Evolutionary conservation across 73 alveolate species (phyloP), one percentile per base, ranked within the genome.

Genomic region (Blepharisma japonicum): DNA sequence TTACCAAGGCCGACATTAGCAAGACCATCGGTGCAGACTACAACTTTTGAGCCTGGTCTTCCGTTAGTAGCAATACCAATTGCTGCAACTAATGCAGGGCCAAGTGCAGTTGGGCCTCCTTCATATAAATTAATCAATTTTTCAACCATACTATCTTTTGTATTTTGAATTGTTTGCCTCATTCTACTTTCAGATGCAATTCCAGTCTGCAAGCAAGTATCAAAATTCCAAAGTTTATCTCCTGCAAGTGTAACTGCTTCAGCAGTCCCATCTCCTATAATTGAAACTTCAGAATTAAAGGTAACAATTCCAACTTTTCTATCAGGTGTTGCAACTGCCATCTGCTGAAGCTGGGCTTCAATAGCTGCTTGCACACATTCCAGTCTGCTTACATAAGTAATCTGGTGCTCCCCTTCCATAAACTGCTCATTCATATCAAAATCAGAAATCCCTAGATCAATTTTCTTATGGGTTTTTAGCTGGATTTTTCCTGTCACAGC

Each of bases 11-110:
- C 99, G 49, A 86, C 89, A 87, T 95, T 95, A 53, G 99, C 96
- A 42, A 95, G 88, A 0, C 99, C 99, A 87, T 95, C 99, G 46
- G 99, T 95, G 77, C 99, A 95, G 56, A 93, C 68, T 25, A 95
- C 85, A 7, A 95, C 95, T 78, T 68, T 77, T 42, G 98, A 89
- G 11, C 99, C 99, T 45, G 90, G 87, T 68, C 81, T 82, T 18
- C 91, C 95, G 71, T 78, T 77, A 47, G 86, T 81, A 55, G 96
- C 94, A 51, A 91, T 53, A 20, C 91, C 89, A 47, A 93, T 76
- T 6, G 98, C 78, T 55, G 95, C 79, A 6, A 91, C 77, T 39
- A 91, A 84, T 11, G 97, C 98, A 18, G 99, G 98, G 7, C 98
- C 99, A 49, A 95, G 76, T 39, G 99, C 99, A 27, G 99, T 95